Evolutionary conservation across 1,284 basidiomycete species (phyloP).

Genomic region (Serendipita sp.): DNA sequence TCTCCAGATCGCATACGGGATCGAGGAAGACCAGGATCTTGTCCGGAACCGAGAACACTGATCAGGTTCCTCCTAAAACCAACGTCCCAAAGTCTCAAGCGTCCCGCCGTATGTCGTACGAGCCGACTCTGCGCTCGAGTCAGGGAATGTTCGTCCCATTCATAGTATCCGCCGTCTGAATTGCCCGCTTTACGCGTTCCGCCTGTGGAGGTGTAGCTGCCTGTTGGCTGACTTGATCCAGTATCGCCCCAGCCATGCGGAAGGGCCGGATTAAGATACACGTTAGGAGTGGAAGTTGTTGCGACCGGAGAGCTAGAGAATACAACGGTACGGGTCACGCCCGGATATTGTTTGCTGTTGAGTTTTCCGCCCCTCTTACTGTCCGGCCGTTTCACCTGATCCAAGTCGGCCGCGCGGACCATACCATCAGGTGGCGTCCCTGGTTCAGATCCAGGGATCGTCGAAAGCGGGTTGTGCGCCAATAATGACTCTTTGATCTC

Average conservation of each 20-base stretch:
- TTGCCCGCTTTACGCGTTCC: neutral
- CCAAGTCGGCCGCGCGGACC: neutral
- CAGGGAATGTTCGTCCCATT: constrained; percentile 52
- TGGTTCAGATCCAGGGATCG: neutral
- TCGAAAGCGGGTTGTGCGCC: constrained; percentile 7
- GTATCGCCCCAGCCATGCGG: neutral
- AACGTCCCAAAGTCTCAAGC: constrained; percentile 60
- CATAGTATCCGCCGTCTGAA: constrained; percentile 16
- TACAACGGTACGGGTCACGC: neutral
- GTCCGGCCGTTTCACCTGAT: neutral
- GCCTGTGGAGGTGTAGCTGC: neutral
- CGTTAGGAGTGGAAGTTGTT: neutral
- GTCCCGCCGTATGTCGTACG: constrained; percentile 50
- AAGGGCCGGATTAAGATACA: neutral
- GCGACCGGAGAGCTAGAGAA: neutral
- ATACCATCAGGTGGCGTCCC: neutral
- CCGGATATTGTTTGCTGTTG: no score
- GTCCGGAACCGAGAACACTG: neutral
- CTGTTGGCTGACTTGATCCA: neutral
- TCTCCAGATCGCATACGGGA: neutral
- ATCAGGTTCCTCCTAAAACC: constrained; percentile 51
- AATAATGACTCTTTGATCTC: constrained; percentile 9
- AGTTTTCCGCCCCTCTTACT: no score
- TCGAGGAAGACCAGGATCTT: neutral
- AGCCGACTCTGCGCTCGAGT: constrained; percentile 52